Conservation (phyloP, 2,329 filamentous ascomycete genomes). For the Hymenoscyphus linearis region DNA sequence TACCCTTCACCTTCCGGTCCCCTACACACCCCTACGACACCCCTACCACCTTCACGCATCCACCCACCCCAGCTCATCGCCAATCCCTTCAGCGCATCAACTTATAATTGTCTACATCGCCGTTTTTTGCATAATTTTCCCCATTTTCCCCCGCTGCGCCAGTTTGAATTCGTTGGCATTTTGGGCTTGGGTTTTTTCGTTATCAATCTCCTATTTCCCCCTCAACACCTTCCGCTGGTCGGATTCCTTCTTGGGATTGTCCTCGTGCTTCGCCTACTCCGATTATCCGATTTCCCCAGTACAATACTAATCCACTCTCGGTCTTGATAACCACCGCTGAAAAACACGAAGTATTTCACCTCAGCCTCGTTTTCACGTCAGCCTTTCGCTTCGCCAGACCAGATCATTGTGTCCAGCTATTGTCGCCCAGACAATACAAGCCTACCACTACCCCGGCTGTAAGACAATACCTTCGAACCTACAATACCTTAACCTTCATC, state of each 20-base stretch:
- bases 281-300: background rate
- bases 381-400: conserved; percentile 10
- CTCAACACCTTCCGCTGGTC: conserved; percentile 8
- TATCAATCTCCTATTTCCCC: conserved; percentile 4
- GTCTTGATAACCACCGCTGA: background rate
- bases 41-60: no score
- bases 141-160: conserved; percentile 9
- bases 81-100: background rate
- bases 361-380: conserved; percentile 16
- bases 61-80: no score
- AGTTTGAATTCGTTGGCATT: background rate
- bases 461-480: conserved; percentile 15
- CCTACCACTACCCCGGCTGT: conserved; percentile 4
- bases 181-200: background rate
- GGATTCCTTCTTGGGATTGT: conserved; percentile 8
- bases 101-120: conserved; percentile 12
- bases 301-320: background rate
- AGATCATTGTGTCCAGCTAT: conserved; percentile 6
- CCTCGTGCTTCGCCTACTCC: conserved; percentile 9
- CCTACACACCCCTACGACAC: no score
- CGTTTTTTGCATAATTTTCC: conserved; percentile 8
- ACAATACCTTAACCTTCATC: conserved; percentile 4
- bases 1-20: no score
- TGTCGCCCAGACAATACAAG: conserved; percentile 2
- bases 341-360: conserved; percentile 4